A percentile compares a stretch with the other conserved stretches of the same genome.
These are phyloP conservation scores for Lactarius deliciosus DNA, from an alignment of 768 basidiomycete genomes.

Conservation along the genomic window DNA sequence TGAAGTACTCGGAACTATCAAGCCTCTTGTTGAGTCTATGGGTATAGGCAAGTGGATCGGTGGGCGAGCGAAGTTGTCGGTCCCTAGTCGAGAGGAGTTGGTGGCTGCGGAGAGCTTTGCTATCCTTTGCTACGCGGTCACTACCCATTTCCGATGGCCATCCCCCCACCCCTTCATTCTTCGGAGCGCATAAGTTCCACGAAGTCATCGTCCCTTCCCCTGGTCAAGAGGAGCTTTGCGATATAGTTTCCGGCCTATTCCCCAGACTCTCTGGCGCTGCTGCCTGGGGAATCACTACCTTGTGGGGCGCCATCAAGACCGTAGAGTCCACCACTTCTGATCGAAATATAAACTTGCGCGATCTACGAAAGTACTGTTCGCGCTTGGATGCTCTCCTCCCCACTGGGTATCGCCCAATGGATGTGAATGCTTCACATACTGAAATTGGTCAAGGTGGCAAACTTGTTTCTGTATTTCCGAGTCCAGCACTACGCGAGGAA, in stretches of 20 bases:
- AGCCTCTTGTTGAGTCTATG: conserved; percentile 78
- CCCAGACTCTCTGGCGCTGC: conserved; percentile 53
- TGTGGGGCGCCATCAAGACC: conserved; percentile 65
- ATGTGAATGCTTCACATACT: conserved; percentile 33
- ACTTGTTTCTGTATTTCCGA: conserved; percentile 56
- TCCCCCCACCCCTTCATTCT: conserved; percentile 66
- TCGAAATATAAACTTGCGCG: conserved; percentile 69
- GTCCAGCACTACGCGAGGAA: conserved; percentile 79
- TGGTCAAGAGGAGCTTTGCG: conserved; percentile 60
- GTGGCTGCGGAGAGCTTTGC: conserved; percentile 78
- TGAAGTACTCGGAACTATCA: conserved; percentile 86
- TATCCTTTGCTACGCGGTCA: conserved; percentile 85
- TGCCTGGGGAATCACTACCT: conserved; percentile 52
- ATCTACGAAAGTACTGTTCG: conserved; percentile 80
- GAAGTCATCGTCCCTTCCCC: conserved; percentile 68
- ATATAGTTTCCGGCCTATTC: conserved; percentile 70
- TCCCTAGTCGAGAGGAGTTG: conserved; percentile 73
- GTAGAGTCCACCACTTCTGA: conserved; percentile 53
- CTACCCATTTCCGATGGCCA: conserved; percentile 46
- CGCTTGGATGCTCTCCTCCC: conserved; percentile 68
- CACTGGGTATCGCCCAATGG: conserved; percentile 44
- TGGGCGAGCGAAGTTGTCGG: conserved; percentile 59
- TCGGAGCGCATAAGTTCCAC: conserved; percentile 81
- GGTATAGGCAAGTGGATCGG: conserved; percentile 74
- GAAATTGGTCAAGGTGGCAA: conserved; percentile 35